phyloP scores from a whole-genome alignment of 306 rosid genomes.

The Herpetospermum pedunculosum region DNA sequence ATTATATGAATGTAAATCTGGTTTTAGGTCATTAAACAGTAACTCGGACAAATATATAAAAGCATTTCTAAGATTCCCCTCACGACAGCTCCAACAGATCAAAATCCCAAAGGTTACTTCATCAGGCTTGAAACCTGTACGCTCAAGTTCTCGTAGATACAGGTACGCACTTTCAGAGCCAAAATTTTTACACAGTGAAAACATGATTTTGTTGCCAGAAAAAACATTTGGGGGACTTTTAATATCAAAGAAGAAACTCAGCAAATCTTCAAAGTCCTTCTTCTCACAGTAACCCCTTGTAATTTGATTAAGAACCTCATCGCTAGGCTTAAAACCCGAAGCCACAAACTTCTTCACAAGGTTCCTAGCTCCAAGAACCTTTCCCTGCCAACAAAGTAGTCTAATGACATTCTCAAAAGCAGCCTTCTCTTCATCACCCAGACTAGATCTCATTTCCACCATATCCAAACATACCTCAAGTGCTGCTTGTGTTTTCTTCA shows the following conservation, averaged over 20 bases:
- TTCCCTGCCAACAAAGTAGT: slow-evolving; percentile 53
- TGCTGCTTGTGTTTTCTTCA: slow-evolving; percentile 32
- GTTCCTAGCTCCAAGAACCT: slow-evolving; percentile 59
- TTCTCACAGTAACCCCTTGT: slow-evolving; percentile 74
- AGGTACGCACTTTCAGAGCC: slow-evolving; percentile 42
- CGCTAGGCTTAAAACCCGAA: slow-evolving; percentile 27
- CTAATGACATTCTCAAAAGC: slow-evolving; percentile 39
- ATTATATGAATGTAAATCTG: slow-evolving; percentile 43
- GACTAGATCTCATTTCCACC: slow-evolving; percentile 22
- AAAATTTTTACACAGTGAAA: slow-evolving; percentile 40
- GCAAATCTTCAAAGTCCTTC: slow-evolving; percentile 64
- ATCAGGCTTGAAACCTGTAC: slow-evolving; percentile 47
- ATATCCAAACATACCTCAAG: slow-evolving; percentile 39
- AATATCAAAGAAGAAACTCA: slow-evolving; percentile 60
- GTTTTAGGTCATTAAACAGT: slow-evolving; percentile 31
- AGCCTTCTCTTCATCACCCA: slow-evolving; percentile 31
- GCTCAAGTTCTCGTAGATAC: slow-evolving; percentile 41
- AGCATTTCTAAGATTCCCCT: slow-evolving; percentile 45
- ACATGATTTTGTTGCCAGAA: slow-evolving; percentile 55
- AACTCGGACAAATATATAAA: slow-evolving; percentile 45
- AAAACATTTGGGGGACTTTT: slow-evolving; percentile 36
- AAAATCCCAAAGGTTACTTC: slow-evolving; percentile 75
- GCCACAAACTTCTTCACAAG: slow-evolving; percentile 50
- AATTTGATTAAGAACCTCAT: slow-evolving; percentile 45
- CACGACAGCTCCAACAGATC: slow-evolving; percentile 70